Evolutionary conservation across 192 early-diverging fungal genomes (phyloP), one percentile per base, ranked within the genome.

Genomic region (Coemansia sp.): DNA sequence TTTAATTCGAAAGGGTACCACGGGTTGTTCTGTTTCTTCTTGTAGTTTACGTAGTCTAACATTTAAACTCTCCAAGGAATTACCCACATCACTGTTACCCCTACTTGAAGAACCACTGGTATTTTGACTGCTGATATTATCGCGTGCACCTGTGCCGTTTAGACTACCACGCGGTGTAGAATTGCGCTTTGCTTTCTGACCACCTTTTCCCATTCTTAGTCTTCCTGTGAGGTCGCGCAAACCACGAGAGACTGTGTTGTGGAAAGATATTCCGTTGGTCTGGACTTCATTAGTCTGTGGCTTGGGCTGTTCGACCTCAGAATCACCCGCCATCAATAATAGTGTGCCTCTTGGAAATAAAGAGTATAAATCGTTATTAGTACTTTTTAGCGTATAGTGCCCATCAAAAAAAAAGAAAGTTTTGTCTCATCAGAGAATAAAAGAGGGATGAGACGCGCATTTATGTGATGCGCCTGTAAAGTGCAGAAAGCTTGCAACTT

Each of bases 131-230:
- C 36, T 62, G 65, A 20, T 36, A 29, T 17, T 39, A 22, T 42
- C 54, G 51, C 52, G 61, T 8, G 65, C 64, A 21, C 42, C 56
- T 36, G 70, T 61, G 27, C 51, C 62, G 6, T 67, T 36, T 8
- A 63, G 63, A n/a, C 71, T 73, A 20, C 65, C 70, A 11, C 71
- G 70, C 27, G 76, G 63, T 21, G 71, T 70, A n/a, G 76, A 70
- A 32, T 71, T 71, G 5, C 76, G 65, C 24, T 67, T 64, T 27
- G 64, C 59, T 29, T 78, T 78, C 25, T 78, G 55, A 20, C 76
- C 76, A 20, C 76, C 68, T 22, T 54, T 63, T 5, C 76, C 76
- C 17, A 78, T 50, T 65, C 33, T 46, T 53, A 54, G 36, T 9
- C 36, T 17, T 30, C 60, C 56, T n/a, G 61, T 51, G 20, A 63